Percentiles rank a stretch among this genome's conserved stretches.
phyloP scores from a whole-genome alignment of 2,329 filamentous ascomycete genomes.

The Thielaviopsis populi region DNA sequence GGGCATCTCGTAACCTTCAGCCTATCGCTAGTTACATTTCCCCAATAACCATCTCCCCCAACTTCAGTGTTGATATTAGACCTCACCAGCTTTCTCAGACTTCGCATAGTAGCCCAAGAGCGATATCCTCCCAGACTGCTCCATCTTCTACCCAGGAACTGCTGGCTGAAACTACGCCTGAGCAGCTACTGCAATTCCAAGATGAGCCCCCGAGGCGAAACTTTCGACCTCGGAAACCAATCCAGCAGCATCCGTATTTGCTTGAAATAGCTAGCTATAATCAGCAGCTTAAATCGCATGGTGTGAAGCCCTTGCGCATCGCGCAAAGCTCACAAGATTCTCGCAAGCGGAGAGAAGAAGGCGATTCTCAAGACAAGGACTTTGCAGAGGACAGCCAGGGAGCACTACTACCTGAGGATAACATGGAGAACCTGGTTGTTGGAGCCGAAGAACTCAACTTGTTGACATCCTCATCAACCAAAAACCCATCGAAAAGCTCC shows the following conservation, averaged over 20 bases:
- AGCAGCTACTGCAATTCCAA: conserved; percentile 4
- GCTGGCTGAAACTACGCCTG: not conserved
- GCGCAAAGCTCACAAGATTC: conserved; percentile 23
- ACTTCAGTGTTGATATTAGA: not conserved
- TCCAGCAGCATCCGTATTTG: conserved; percentile 45
- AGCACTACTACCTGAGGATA: conserved; percentile 23
- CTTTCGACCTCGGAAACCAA: conserved; percentile 44
- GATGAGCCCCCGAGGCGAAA: conserved; percentile 25
- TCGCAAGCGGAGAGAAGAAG: conserved; percentile 23
- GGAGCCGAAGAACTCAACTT: conserved; percentile 15
- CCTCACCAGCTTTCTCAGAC: not conserved
- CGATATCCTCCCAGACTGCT: not conserved
- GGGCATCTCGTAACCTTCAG: not conserved
- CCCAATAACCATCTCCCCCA: not conserved
- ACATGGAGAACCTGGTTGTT: conserved; percentile 21
- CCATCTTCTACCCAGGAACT: not conserved
- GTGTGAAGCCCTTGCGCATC: conserved; percentile 37
- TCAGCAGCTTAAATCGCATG: conserved; percentile 37
- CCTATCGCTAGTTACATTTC: not conserved
- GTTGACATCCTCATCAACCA: conserved; percentile 10
- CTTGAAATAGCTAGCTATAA: conserved; percentile 42
- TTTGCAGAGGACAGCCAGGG: conserved; percentile 39
- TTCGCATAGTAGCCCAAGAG: not conserved
- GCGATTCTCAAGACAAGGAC: conserved; percentile 35
- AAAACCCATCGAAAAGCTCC: not conserved